phyloP scores from a whole-genome alignment of 495 filamentous ascomycete genomes.

The Neurospora sp. region DNA sequence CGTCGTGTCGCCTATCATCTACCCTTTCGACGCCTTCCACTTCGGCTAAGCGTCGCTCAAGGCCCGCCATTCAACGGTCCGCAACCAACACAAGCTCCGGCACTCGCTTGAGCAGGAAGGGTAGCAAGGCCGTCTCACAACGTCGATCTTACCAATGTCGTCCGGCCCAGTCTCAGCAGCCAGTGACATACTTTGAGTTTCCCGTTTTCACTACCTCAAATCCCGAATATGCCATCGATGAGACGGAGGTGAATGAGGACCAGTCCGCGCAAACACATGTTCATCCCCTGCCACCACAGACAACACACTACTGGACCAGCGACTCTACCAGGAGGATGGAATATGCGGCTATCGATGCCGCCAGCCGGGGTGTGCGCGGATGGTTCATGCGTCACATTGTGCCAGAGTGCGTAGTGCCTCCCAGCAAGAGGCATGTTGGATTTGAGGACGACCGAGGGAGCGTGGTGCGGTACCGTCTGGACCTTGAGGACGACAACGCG shows the following conservation, averaged over 20 bases:
- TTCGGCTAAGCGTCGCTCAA: conserved; percentile 20
- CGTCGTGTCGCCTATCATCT: conserved; percentile 14
- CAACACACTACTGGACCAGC: conserved; percentile 49
- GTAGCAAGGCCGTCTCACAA: conserved; percentile 18
- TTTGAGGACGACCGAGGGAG: conserved; percentile 46
- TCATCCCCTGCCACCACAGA: conserved; percentile 37
- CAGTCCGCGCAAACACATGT: conserved; percentile 7
- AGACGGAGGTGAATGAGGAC: conserved; percentile 4
- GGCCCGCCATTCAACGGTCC: conserved; percentile 25
- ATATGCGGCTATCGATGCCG: conserved; percentile 49
- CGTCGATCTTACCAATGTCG: conserved; percentile 10
- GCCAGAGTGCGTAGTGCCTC: conserved; percentile 45
- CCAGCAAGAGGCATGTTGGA: conserved; percentile 29
- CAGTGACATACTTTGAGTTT: conserved; percentile 38
- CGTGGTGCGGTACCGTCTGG: conserved; percentile 43
- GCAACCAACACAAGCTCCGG: conserved; percentile 20
- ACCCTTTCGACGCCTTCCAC: conserved; percentile 17
- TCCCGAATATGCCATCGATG: conserved; percentile 10
- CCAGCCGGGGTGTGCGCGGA: conserved; percentile 39
- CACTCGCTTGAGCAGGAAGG: conserved; percentile 13
- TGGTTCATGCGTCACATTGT: conserved; percentile 44
- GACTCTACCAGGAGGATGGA: conserved; percentile 43
- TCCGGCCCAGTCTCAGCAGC: conserved; percentile 14
- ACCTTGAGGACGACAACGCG: conserved; percentile 26
- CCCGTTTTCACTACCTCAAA: conserved; percentile 38